Base-by-base conservation (phyloP, 352 stramenopile genomes). In the Pythium plurisporium region DNA sequence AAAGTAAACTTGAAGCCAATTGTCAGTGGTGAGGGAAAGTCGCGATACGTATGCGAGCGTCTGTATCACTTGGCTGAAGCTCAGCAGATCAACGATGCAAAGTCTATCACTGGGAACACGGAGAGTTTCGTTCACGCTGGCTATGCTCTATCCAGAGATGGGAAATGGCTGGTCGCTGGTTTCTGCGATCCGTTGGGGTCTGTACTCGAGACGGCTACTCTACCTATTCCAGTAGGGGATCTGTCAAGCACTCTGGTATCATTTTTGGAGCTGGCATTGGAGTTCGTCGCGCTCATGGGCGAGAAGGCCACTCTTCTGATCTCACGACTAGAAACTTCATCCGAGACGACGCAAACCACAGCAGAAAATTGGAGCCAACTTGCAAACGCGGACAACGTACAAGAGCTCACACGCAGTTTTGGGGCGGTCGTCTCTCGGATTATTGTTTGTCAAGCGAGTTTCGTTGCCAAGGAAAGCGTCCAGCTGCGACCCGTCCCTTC, bases 11-110 rank as follows among this genome's bases (percentile, higher is more conserved):
- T 91, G 5, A 87, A 86, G 45, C 72, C 77, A 3, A 47, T 67
- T 17, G 36, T 17, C 0, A 44, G 6, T 20, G 25, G 44, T 22
- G 45, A 49, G 5, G 38, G 9, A 7, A 69, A 61, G 26, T 55
- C 62, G 0, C 77, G 74, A 3, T 86, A 73, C 42, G 47, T 91
- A 8, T 76, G 75, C 50, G 82, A 91, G 38, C 64, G 79, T 15
- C 44, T 87, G 55, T 91, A 89, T 23, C 73, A 87, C 48, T 44
- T 89, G 30, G 70, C 77, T n/a, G n/a, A n/a, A n/a, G n/a, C n/a
- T n/a, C n/a, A n/a, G n/a, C n/a, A n/a, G n/a, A n/a, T n/a, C n/a
- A n/a, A n/a, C 14, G 69, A 86, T 51, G 69, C 64, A 62, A 44
- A 29, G 15, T 7, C 19, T 14, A 17, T 29, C 5, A 45, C 22